A percentile compares a stretch with the other conserved stretches of the same genome.
phyloP scores from a whole-genome alignment of 78 protist species.

The Pelomyxa schiedti region DNA sequence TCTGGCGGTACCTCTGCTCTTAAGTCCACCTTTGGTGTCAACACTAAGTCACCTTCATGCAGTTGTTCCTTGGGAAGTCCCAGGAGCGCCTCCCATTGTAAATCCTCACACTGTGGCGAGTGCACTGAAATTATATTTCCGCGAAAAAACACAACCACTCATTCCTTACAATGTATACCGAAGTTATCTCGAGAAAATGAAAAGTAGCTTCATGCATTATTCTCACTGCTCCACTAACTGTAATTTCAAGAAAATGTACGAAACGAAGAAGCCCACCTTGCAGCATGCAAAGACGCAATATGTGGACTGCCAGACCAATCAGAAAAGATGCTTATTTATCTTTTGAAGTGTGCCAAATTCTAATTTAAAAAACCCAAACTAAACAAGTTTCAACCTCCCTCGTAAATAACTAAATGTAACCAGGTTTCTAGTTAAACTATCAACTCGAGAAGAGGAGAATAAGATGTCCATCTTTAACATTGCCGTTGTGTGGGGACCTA shows the following conservation, averaged over 20 bases:
- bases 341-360: no score
- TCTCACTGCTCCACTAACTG: no score
- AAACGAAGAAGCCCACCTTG: no score
- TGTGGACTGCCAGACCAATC: no score
- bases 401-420: no score
- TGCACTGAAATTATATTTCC: not conserved
- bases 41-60: not conserved
- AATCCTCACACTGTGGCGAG: not conserved
- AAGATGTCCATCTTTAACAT: not conserved
- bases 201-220: no score
- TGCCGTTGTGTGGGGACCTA: constrained; percentile 1
- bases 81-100: not conserved
- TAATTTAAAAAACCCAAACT: no score
- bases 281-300: no score
- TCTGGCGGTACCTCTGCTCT: not conserved
- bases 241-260: no score
- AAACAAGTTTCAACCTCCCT: no score
- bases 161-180: not conserved
- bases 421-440: not conserved
- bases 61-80: not conserved
- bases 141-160: not conserved
- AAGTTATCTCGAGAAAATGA: no score
- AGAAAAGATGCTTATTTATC: no score
- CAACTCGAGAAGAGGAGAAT: not conserved
- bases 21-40: not conserved